phyloP scores from a whole-genome alignment of 257 asterid genomes.

The Penstemon davidsonii region DNA sequence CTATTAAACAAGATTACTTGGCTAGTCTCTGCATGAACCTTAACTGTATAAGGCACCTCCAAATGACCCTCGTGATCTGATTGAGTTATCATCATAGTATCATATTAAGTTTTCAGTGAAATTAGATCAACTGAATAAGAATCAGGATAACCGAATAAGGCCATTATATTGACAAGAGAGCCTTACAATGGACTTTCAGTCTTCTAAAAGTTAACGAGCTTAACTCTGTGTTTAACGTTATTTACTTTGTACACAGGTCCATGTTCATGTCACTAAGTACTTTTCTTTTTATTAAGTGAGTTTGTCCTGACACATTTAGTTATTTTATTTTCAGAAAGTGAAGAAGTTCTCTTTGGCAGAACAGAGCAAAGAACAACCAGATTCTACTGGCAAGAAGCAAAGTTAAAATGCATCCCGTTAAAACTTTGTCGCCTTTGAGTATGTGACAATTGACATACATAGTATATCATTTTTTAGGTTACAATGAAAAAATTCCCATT shows the following conservation, averaged over 20 bases:
- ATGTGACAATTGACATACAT: too few relatives aligned
- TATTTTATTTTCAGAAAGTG: constrained; percentile 45
- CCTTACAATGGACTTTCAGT: background rate
- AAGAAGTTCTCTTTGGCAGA: constrained; percentile 56
- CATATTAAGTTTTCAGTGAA: background rate
- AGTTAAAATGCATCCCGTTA: constrained; percentile 14
- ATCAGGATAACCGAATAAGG: background rate
- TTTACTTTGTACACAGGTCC: background rate
- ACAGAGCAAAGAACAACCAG: constrained; percentile 29
- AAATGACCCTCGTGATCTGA: background rate
- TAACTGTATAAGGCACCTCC: background rate
- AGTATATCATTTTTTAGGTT: too few relatives aligned
- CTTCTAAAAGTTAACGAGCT: background rate
- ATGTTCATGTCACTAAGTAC: background rate
- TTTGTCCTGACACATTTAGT: background rate
- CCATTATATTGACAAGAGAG: background rate
- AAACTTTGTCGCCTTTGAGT: too few relatives aligned
- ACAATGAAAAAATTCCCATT: too few relatives aligned
- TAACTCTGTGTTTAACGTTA: too few relatives aligned
- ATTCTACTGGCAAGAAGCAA: constrained; percentile 37
- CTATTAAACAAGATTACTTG: background rate
- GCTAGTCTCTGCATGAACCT: background rate
- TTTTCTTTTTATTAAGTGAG: background rate
- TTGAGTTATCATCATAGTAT: background rate
- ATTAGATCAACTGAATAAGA: background rate